Evolutionary conservation across 1,284 basidiomycete genomes (phyloP).

Genomic region (Ustilago crameri): DNA sequence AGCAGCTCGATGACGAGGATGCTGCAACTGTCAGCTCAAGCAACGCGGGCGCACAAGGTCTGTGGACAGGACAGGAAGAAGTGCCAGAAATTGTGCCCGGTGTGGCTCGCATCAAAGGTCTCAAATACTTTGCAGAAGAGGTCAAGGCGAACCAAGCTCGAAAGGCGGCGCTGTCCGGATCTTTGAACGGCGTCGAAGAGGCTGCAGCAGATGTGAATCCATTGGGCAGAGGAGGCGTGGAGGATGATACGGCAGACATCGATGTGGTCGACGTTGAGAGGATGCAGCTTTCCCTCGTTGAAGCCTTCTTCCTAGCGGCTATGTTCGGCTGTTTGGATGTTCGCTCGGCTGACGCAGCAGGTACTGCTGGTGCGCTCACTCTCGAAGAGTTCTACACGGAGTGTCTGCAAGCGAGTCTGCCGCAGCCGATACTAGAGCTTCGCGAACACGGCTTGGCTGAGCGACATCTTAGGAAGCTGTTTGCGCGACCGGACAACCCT

Average conservation of each 20-base stretch:
- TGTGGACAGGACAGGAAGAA: conserved; percentile 58
- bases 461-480: conserved; percentile 31
- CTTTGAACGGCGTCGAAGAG: conserved; percentile 9
- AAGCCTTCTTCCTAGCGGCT: conserved; percentile 91
- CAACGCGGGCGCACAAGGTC: conserved; percentile 1
- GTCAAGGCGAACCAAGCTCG: conserved; percentile 44
- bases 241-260: conserved; percentile 43
- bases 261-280: conserved; percentile 82
- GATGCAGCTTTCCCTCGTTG: conserved; percentile 88
- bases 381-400: conserved; percentile 42
- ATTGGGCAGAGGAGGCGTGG: not conserved
- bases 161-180: conserved; percentile 18
- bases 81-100: conserved; percentile 53
- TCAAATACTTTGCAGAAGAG: conserved; percentile 60
- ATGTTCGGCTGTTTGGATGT: conserved; percentile 86
- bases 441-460: conserved; percentile 28
- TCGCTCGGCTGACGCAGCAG: conserved; percentile 11
- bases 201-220: not conserved
- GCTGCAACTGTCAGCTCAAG: conserved; percentile 2
- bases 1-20: conserved; percentile 50
- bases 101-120: conserved; percentile 56
- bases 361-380: conserved; percentile 7
- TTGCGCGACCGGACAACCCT: conserved; percentile 78
- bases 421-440: conserved; percentile 23
- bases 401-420: conserved; percentile 41